These are phyloP conservation scores for Chaetomium strumarium DNA, from an alignment of 2,329 filamentous ascomycete species.

Conservation along the genomic window DNA sequence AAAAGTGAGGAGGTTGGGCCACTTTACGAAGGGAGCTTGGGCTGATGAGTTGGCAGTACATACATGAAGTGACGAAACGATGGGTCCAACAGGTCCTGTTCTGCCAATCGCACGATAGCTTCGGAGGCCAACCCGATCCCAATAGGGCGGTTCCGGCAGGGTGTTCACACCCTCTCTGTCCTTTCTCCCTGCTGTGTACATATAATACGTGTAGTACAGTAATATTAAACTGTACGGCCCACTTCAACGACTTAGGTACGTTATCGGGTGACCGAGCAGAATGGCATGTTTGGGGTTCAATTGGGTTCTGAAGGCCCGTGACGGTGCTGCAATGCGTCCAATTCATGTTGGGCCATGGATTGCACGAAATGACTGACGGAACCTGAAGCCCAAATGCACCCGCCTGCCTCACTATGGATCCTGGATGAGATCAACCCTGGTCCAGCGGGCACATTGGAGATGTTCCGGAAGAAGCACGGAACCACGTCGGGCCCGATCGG, in stretches of 20 bases:
- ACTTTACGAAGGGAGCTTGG: conserved; percentile 9
- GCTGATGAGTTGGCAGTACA: conserved; percentile 29
- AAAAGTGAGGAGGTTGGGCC: conserved; percentile 22
- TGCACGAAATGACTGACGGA: background rate
- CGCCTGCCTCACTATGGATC: background rate
- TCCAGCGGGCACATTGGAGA: background rate
- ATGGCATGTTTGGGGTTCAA: background rate
- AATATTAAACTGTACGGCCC: too few species aligned
- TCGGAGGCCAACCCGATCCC: conserved; percentile 20
- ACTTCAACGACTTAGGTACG: too few species aligned
- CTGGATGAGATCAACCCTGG: background rate
- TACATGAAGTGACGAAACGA: conserved; percentile 28
- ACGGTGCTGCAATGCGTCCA: background rate
- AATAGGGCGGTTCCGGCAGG: conserved; percentile 24
- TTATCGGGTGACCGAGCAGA: background rate
- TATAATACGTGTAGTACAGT: too few species aligned
- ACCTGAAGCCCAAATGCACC: background rate
- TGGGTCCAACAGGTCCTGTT: background rate
- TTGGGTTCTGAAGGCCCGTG: background rate
- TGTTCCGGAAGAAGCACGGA: conserved; percentile 6
- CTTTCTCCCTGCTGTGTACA: background rate
- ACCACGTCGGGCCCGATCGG: conserved; percentile 10
- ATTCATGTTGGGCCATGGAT: background rate
- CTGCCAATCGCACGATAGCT: conserved; percentile 20
- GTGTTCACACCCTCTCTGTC: conserved; percentile 18